phyloP scores from a whole-genome alignment of 768 basidiomycete species.

The Calocera viscosa region DNA sequence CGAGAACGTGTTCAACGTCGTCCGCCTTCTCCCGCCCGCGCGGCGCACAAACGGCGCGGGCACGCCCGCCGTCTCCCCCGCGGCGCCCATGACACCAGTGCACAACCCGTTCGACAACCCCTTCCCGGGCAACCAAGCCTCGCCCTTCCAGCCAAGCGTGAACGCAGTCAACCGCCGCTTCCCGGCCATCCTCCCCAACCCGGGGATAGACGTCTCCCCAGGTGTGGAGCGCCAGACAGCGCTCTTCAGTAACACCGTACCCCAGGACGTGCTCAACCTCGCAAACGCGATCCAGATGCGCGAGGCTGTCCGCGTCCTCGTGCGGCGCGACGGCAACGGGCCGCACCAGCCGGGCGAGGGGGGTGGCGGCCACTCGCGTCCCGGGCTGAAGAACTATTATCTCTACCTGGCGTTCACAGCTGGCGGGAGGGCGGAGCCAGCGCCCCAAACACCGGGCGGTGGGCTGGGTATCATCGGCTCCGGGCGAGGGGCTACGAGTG shows the following conservation, averaged over 20 bases:
- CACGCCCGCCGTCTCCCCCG: slow-evolving; percentile 15
- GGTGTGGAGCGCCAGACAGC: slow-evolving; percentile 62
- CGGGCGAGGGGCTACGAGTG: slow-evolving; percentile 67
- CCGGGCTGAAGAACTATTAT: slow-evolving; percentile 84
- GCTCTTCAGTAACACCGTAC: slow-evolving; percentile 95
- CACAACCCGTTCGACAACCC: slow-evolving; percentile 28
- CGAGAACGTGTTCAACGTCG: slow-evolving; percentile 87
- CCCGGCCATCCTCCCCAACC: slow-evolving; percentile 9
- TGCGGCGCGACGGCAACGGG: slow-evolving; percentile 78
- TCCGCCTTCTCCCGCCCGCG: slow-evolving; percentile 82
- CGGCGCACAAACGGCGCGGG: slow-evolving; percentile 25
- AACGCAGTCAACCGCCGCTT: slow-evolving; percentile 17
- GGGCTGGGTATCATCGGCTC: slow-evolving; percentile 87
- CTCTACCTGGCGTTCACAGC: slow-evolving; percentile 92
- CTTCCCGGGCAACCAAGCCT: slow-evolving; percentile 19
- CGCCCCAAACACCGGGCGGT: slow-evolving; percentile 33
- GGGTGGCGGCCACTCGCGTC: slow-evolving; percentile 40
- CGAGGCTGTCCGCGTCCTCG: slow-evolving; percentile 95
- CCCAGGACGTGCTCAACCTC: slow-evolving; percentile 93
- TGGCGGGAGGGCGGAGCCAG: slow-evolving; percentile 41
- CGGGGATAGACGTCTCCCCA: neutral
- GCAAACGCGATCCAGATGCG: slow-evolving; percentile 84
- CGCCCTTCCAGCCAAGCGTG: slow-evolving; percentile 13
- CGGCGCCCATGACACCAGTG: slow-evolving; percentile 18
- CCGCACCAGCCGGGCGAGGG: slow-evolving; percentile 54